Evolutionary conservation across 2,329 filamentous ascomycete genomes (phyloP).

Genomic region (Phyllosticta citribraziliensis): DNA sequence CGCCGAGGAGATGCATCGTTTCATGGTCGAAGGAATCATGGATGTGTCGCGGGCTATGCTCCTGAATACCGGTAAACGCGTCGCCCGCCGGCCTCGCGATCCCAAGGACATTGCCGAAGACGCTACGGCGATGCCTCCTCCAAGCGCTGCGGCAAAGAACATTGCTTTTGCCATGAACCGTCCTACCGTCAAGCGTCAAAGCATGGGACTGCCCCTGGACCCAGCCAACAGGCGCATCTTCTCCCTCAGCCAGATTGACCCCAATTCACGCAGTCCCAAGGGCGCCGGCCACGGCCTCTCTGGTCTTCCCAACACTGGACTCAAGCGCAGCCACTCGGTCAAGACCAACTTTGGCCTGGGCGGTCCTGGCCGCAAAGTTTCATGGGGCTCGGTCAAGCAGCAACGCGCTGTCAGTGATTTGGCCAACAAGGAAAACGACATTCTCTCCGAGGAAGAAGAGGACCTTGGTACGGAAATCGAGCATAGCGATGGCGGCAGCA

Average conservation of each 20-base stretch:
- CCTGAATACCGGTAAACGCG: slow-evolving; percentile 42
- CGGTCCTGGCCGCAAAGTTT: slow-evolving; percentile 22
- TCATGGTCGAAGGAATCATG: slow-evolving; percentile 91
- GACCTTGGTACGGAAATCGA: slow-evolving; percentile 16
- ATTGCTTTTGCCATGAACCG: slow-evolving; percentile 42
- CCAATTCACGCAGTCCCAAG: slow-evolving; percentile 49
- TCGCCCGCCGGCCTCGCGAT: slow-evolving; percentile 10
- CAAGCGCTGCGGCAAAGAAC: slow-evolving; percentile 26
- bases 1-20: slow-evolving; percentile 79
- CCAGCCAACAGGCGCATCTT: slow-evolving; percentile 61
- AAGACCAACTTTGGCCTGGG: slow-evolving; percentile 25
- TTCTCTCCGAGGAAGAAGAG: slow-evolving; percentile 33
- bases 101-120: neutral
- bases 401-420: slow-evolving; percentile 14
- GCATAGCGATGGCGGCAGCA: slow-evolving; percentile 26
- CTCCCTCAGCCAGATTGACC: slow-evolving; percentile 81
- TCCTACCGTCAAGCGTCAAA: slow-evolving; percentile 31
- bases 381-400: slow-evolving; percentile 22
- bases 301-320: slow-evolving; percentile 34
- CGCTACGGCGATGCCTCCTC: slow-evolving; percentile 18
- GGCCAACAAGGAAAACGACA: slow-evolving; percentile 39
- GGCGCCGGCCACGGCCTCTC: slow-evolving; percentile 23
- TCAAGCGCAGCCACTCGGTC: slow-evolving; percentile 40
- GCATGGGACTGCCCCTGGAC: slow-evolving; percentile 17
- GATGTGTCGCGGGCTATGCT: slow-evolving; percentile 90